Base-by-base conservation (phyloP, 2,329 filamentous ascomycete species). In the Periconia digitata region DNA sequence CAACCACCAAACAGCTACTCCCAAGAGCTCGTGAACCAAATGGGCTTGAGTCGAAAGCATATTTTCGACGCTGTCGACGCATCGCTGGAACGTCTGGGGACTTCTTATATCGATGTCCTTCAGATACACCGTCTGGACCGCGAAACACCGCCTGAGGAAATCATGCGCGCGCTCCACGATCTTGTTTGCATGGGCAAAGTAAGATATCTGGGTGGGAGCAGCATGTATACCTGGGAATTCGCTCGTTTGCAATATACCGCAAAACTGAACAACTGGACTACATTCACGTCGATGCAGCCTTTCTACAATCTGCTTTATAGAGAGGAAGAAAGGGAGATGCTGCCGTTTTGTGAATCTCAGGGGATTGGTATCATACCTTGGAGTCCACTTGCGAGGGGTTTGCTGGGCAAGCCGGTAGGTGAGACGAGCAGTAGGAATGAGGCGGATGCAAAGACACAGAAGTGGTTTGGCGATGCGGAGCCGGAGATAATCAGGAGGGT, bases 231-330 rank as follows among this genome's bases (percentile, higher is more conserved):
- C 8, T 76, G 72, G 74, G 73, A 77, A 53, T 77, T 77, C 63
- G 72, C 75, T 53, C 60, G 63, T 36, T 66, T 77, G 10, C 70
- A 76, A 37, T 73, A 72, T 56, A 65, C 72, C 48, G 74, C 74
- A 41, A 63, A 62, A 32, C 59, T 58, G 40, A 64, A 76, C 45
- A 67, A 67, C 56, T 76, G 74, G 74, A 71, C 74, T 62, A 62
- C 67, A 35, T 76, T 77, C 56, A 72, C 76, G 57, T 67, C 60
- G 42, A 77, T 77, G 75, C 74, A 77, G 46, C 74, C 72, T 60
- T 75, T 72, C 64, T 64, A 76, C 63, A 77, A 74, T 56, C 57
- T 68, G 6, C 64, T 76, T 27, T 68, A 67, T 56, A 72, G 84
- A 6, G 76, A 79, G 49, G 76, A 78, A 59, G 74, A 78, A 66